phyloP scores from a whole-genome alignment of 768 basidiomycete species.

The Termitomyces sp. region DNA sequence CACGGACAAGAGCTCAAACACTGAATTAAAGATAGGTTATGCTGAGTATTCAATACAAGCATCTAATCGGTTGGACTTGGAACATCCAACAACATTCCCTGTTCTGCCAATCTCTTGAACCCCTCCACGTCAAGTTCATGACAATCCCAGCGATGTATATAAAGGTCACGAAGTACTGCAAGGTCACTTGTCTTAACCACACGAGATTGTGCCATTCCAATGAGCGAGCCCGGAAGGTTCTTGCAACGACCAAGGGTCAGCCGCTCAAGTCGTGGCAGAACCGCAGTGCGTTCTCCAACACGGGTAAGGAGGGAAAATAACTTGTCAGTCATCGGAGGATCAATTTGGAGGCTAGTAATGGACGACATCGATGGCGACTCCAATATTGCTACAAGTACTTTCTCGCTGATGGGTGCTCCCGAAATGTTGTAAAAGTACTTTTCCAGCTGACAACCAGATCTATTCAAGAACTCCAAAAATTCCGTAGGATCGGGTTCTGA shows the following conservation, averaged over 20 bases:
- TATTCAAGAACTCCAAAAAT: conserved; percentile 2
- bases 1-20: not conserved
- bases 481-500: not conserved
- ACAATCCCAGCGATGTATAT: not conserved
- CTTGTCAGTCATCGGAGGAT: not conserved
- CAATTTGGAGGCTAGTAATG: not conserved
- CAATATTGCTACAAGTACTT: conserved; percentile 1
- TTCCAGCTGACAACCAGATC: conserved; percentile 6
- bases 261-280: conserved; percentile 3
- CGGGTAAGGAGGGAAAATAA: conserved; percentile 4
- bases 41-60: not conserved
- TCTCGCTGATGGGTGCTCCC: not conserved
- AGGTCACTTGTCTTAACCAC: not conserved
- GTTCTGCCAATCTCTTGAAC: not conserved
- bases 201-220: conserved; percentile 5
- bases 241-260: conserved; percentile 2
- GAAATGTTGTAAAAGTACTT: not conserved
- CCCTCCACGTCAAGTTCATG: conserved; percentile 2
- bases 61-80: not conserved
- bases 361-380: not conserved
- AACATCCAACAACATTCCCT: not conserved
- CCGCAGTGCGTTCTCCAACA: not conserved
- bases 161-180: not conserved
- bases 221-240: not conserved
- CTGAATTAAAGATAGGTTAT: not conserved